Base-by-base conservation (phyloP, 768 basidiomycete genomes). In the Boletus fagicola region DNA sequence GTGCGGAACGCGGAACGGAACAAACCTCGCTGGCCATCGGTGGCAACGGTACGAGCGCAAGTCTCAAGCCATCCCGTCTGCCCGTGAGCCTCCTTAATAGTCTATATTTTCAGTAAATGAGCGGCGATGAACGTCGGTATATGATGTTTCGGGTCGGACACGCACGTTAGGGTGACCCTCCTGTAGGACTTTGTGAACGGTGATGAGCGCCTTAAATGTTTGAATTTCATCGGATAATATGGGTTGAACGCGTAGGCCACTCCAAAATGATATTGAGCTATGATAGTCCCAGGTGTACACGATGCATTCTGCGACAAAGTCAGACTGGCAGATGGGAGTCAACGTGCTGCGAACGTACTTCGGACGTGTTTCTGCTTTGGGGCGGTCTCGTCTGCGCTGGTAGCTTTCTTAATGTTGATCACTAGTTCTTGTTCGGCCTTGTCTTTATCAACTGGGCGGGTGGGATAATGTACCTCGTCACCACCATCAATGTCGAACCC, bases 271-370 rank as follows among this genome's bases (percentile, higher is more conserved):
- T 65, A 92, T 87, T 36, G 95, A 98, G 20, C 94, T 91, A 67
- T 98, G 95, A 68, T 98, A 98, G 73, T 99, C 97, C 95, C 95
- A 98, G 8, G 97, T 98, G 74, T 94, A 99, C 26, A 98, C 92
- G 71, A 99, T 98, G 67, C 91, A 93, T 78, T 98, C 96, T 98
- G 72, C 11, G 10, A 33, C 22, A 36, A 30, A 10, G 49, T 74
- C 48, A 72, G 58, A 49, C 55, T 28, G 30, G 24, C 46, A 36
- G 40, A 54, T 18, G 35, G 18, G 60, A 51, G 52, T 43, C 33
- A 56, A 50, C 9, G 60, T 57, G 50, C 52, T 58, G 45, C 42
- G 46, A 52, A 80, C 88, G 72, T 76, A 98, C 96, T 98, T 72
- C 97, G 85, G 66, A 99, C 97, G 70, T 99, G 97, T 71, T 99